These are phyloP conservation scores for Pyrus betulifolia DNA, from an alignment of 306 rosid species.

Conservation along the genomic window DNA sequence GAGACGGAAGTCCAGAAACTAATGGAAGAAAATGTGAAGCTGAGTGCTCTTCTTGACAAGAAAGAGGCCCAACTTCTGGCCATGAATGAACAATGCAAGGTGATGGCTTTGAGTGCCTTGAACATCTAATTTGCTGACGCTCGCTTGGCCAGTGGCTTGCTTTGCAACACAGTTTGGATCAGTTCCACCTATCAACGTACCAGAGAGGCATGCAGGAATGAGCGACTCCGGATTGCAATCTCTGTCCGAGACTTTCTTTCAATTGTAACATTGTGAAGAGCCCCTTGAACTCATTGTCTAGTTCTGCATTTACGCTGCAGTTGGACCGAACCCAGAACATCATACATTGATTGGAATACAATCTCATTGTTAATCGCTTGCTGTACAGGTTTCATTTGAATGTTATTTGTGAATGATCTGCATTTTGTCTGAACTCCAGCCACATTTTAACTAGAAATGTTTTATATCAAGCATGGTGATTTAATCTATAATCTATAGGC, in stretches of 20 bases:
- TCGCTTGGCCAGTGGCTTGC: constrained; percentile 3
- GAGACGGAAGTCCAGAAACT: constrained; percentile 95
- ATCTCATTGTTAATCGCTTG: background rate
- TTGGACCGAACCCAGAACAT: background rate
- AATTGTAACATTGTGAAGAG: constrained; percentile 25
- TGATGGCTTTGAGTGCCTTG: constrained; percentile 92
- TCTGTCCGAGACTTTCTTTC: constrained; percentile 19
- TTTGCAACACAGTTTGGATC: constrained; percentile 8
- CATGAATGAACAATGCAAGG: constrained; percentile 94
- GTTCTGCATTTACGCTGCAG: constrained; percentile 15
- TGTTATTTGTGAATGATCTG: background rate
- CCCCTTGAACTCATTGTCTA: constrained; percentile 28
- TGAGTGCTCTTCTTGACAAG: constrained; percentile 93
- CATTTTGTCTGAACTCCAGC: background rate
- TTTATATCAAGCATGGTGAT: background rate
- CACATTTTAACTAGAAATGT: background rate
- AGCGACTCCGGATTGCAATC: constrained; percentile 15
- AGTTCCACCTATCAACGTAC: background rate
- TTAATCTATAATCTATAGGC: background rate
- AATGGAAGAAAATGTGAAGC: constrained; percentile 86
- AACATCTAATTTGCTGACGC: constrained; percentile 35
- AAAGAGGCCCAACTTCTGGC: constrained; percentile 98
- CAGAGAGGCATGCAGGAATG: constrained; percentile 10
- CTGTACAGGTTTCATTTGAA: background rate
- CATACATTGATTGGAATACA: background rate